Percentiles rank a stretch among this genome's conserved stretches.
Evolutionary conservation across 441 rosid genomes (phyloP).

Genomic region (Manihot esculenta): DNA sequence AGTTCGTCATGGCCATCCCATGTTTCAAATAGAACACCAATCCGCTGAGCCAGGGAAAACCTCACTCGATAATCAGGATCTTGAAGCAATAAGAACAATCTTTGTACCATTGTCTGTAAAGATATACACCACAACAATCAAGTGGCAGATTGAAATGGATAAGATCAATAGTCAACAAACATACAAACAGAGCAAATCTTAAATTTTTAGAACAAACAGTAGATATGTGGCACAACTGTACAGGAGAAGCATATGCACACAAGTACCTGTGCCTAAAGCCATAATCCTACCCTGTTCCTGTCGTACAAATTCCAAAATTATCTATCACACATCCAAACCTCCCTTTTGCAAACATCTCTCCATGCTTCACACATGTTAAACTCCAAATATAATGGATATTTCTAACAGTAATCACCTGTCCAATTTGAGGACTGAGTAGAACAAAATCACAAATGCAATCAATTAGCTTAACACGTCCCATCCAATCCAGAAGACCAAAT

Average conservation of each 20-base stretch:
- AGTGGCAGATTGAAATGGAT: slow-evolving; percentile 6
- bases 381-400: slow-evolving; percentile 1
- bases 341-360: neutral
- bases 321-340: slow-evolving; percentile 1
- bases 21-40: slow-evolving; percentile 91
- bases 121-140: slow-evolving; percentile 23
- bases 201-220: neutral
- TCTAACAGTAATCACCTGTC: slow-evolving; percentile 61
- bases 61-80: slow-evolving; percentile 97
- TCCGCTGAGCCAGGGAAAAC: slow-evolving; percentile 61
- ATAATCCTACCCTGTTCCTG: slow-evolving; percentile 15
- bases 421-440: slow-evolving; percentile 69
- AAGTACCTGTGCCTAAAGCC: neutral
- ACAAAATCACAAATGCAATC: slow-evolving; percentile 76
- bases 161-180: neutral
- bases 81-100: slow-evolving; percentile 61
- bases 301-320: slow-evolving; percentile 17
- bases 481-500: slow-evolving; percentile 80
- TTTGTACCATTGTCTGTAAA: slow-evolving; percentile 79
- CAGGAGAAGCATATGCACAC: neutral
- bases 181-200: neutral
- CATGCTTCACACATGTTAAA: slow-evolving; percentile 4
- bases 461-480: slow-evolving; percentile 78
- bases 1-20: slow-evolving; percentile 99
- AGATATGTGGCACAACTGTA: neutral